phyloP scores from a whole-genome alignment of 441 rosid genomes.

The Croton laevigatus region DNA sequence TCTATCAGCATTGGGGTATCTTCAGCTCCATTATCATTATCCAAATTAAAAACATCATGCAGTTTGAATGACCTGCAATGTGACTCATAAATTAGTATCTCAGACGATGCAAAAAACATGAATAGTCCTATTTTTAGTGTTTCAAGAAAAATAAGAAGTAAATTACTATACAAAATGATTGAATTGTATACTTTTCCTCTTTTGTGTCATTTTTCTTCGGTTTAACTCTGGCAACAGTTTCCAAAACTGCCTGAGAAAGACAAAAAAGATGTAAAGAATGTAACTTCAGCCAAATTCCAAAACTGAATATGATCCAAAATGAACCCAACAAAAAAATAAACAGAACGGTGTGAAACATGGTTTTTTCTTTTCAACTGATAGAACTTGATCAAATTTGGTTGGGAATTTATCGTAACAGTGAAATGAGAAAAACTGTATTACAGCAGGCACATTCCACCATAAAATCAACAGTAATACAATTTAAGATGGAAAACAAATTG shows the following conservation, averaged over 20 bases:
- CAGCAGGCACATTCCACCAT: not conserved
- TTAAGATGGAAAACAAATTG: not conserved
- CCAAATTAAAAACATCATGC: slow-evolving; percentile 70
- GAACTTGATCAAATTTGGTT: slow-evolving; percentile 2
- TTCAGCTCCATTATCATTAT: slow-evolving; percentile 73
- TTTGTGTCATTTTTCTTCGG: slow-evolving; percentile 75
- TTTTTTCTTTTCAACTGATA: not conserved
- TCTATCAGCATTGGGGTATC: slow-evolving; percentile 85
- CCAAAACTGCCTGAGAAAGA: slow-evolving; percentile 67
- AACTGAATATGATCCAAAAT: not conserved
- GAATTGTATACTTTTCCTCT: slow-evolving; percentile 60
- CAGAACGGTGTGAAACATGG: not conserved
- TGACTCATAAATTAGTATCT: slow-evolving; percentile 17
- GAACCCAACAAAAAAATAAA: slow-evolving; percentile 1
- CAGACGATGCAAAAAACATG: slow-evolving; percentile 19
- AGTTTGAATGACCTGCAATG: slow-evolving; percentile 65
- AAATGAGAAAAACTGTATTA: not conserved
- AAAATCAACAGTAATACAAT: no score
- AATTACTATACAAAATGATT: not conserved
- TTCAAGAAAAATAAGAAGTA: slow-evolving; percentile 1
- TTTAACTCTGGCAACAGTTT: slow-evolving; percentile 82
- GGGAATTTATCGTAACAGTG: not conserved
- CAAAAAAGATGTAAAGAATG: slow-evolving; percentile 13
- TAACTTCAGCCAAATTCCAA: slow-evolving; percentile 21
- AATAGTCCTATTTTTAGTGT: not conserved